Percentiles rank a stretch among this genome's conserved stretches.
Evolutionary conservation across 257 asterid species (phyloP).

Genomic region (Schizonepeta tenuifolia): DNA sequence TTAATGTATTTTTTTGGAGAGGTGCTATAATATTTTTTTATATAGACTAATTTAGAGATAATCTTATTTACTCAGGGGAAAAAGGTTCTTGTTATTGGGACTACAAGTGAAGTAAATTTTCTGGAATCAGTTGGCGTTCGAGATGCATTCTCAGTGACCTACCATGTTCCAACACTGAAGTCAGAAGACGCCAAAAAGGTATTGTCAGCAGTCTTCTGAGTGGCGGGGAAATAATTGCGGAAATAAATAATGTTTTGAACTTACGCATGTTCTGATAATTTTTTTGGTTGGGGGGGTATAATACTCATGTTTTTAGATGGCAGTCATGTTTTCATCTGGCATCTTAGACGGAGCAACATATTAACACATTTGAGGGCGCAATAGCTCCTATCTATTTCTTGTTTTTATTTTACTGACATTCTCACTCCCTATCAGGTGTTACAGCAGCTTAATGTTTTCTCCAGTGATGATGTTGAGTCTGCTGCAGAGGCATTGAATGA

Average conservation of each 20-base stretch:
- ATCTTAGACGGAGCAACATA: not conserved
- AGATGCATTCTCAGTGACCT: slow-evolving; percentile 82
- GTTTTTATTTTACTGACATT: slow-evolving; percentile 24
- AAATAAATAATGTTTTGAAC: not conserved
- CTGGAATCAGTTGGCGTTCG: slow-evolving; percentile 81
- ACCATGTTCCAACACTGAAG: slow-evolving; percentile 80
- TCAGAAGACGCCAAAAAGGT: slow-evolving; percentile 89
- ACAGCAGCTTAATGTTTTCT: slow-evolving; percentile 74
- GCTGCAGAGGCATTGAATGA: slow-evolving; percentile 92
- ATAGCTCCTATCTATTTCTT: slow-evolving; percentile 1
- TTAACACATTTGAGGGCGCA: not conserved
- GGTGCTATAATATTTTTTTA: slow-evolving; percentile 1
- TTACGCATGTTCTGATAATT: not conserved
- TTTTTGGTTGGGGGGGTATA: slow-evolving; percentile 11
- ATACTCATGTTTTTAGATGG: not conserved
- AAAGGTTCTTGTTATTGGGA: slow-evolving; percentile 86
- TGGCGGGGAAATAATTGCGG: slow-evolving; percentile 3
- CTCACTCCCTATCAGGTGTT: slow-evolving; percentile 64
- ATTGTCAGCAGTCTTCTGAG: slow-evolving; percentile 29
- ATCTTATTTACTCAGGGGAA: slow-evolving; percentile 65
- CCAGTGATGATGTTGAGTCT: slow-evolving; percentile 70
- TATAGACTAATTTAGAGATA: slow-evolving; percentile 18
- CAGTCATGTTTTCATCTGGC: slow-evolving; percentile 6
- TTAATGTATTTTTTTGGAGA: not conserved
- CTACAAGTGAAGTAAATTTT: slow-evolving; percentile 86